A percentile compares a stretch with the other conserved stretches of the same genome.
Conservation (phyloP, 2,329 filamentous ascomycete genomes). For the Aspergillus neotritici region DNA sequence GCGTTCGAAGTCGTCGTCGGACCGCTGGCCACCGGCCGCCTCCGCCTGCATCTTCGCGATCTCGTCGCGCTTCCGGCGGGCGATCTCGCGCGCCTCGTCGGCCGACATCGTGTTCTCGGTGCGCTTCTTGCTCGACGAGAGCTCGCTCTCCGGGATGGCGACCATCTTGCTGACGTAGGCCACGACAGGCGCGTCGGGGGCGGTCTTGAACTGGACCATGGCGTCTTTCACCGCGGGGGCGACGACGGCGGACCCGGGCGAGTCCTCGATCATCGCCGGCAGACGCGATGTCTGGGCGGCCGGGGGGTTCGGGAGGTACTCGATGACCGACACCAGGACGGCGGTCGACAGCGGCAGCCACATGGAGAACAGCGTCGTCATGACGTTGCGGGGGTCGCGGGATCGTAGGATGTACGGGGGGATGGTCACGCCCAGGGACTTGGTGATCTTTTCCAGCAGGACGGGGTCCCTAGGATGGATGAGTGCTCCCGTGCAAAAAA, state of each 20-base stretch:
- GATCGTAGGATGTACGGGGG: conserved; percentile 79
- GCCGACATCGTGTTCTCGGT: conserved; percentile 67
- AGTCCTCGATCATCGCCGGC: conserved; percentile 70
- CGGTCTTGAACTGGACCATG: conserved; percentile 72
- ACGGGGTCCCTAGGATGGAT: conserved; percentile 57
- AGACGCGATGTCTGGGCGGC: conserved; percentile 73
- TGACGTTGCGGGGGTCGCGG: conserved; percentile 72
- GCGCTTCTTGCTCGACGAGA: conserved; percentile 74
- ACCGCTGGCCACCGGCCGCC: conserved; percentile 28
- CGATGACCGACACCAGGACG: conserved; percentile 85
- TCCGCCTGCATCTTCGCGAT: conserved; percentile 72
- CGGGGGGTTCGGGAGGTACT: conserved; percentile 80
- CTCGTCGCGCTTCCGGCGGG: conserved; percentile 81
- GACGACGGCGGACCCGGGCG: conserved; percentile 69
- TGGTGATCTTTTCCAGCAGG: conserved; percentile 89
- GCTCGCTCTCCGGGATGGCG: conserved; percentile 83
- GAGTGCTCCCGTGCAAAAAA: conserved; percentile 29
- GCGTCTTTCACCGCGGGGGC: conserved; percentile 66
- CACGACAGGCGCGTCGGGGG: conserved; percentile 69
- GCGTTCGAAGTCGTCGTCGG: conserved; percentile 47
- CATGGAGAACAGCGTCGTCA: conserved; percentile 78
- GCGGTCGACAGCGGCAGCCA: conserved; percentile 94
- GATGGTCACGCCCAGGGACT: conserved; percentile 77
- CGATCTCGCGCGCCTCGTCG: conserved; percentile 84
- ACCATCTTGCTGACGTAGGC: conserved; percentile 99